Evolutionary conservation across 345 rosid species (phyloP).

Genomic region (Pseudoturritis turrita): DNA sequence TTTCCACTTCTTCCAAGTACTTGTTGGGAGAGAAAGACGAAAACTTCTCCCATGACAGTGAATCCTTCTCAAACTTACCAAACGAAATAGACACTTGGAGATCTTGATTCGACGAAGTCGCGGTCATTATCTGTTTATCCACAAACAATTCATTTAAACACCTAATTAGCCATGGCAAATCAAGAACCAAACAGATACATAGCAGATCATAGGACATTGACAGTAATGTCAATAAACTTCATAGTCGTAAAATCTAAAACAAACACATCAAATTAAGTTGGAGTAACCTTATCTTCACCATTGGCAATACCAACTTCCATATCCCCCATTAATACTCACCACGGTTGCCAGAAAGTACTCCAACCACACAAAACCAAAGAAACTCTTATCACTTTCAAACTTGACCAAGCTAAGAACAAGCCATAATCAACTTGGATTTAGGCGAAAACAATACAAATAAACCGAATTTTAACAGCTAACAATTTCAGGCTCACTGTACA

Average conservation of each 20-base stretch:
- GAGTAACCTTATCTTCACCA: constrained; percentile 46
- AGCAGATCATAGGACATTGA: constrained; percentile 11
- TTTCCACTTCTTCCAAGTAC: constrained; percentile 93
- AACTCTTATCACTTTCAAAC: background rate
- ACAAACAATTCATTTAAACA: constrained; percentile 4
- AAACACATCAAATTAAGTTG: background rate
- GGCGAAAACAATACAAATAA: background rate
- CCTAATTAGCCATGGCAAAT: background rate
- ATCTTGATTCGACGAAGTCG: constrained; percentile 43
- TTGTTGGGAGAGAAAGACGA: constrained; percentile 85
- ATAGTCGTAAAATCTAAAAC: background rate
- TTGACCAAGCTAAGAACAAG: background rate
- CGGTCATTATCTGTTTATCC: constrained; percentile 37
- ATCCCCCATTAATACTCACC: constrained; percentile 43
- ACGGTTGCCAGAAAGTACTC: constrained; percentile 9
- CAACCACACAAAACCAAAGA: constrained; percentile 26
- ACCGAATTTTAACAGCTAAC: constrained; percentile 8
- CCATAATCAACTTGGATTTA: background rate
- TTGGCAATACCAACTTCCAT: constrained; percentile 33
- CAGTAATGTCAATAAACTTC: constrained; percentile 21
- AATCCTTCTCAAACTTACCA: constrained; percentile 81
- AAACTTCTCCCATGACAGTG: constrained; percentile 89
- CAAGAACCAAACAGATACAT: background rate
- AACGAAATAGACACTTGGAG: constrained; percentile 76
- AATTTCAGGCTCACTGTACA: background rate